Evolutionary conservation across 148 eudicot species (phyloP), one percentile per base, ranked within the genome.

Genomic region (Dianthus caryophyllus): DNA sequence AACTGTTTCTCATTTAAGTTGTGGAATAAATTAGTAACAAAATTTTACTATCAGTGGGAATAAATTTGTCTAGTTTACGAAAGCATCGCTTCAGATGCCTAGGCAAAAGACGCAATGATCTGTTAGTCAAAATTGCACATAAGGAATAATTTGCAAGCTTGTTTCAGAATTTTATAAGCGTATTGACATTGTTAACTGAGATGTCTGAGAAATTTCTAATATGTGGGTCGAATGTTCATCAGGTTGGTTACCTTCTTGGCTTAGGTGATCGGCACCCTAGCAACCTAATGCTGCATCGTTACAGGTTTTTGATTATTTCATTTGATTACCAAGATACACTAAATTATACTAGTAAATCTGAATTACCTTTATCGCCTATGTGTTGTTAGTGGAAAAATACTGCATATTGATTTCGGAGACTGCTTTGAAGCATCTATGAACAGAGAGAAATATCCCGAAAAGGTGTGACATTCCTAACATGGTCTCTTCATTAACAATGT

Each of bases 401-500:
- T 95, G 74, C 99, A 95, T 69, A 95, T 95, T 71, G 99, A 95
- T 79, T 95, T 95, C 77, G 99, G 99, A 56, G 99, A 95, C 85
- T 95, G 99, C 81, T 95, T 95, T 83, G 99, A 95, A 87, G 97
- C 99, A 61, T 88, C 99, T 68, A 95, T 95, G 97, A 95, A 88
- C 76, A 81, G 99, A 59, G 99, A 95, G 70, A 95, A 95, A 66
- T 95, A 86, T 66, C 99, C 99, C 72, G 99, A 95, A 70, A 95
- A 95, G 91, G 99, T 84, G 59, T 14, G 49, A 5, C 69, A 43
- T 58, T 52, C 49, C 48, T 18, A 26, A 5, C 43, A 44, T 46
- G 64, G 13, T 72, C 48, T 53, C 18, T 26, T 65, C 24, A 48
- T 38, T n/a, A 21, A 20, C 16, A 66, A 43, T 69, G 9, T 9